These are phyloP conservation scores for Sugiyamaella chiloensis DNA, from an alignment of 805 yeast species.

Conservation along the genomic window DNA sequence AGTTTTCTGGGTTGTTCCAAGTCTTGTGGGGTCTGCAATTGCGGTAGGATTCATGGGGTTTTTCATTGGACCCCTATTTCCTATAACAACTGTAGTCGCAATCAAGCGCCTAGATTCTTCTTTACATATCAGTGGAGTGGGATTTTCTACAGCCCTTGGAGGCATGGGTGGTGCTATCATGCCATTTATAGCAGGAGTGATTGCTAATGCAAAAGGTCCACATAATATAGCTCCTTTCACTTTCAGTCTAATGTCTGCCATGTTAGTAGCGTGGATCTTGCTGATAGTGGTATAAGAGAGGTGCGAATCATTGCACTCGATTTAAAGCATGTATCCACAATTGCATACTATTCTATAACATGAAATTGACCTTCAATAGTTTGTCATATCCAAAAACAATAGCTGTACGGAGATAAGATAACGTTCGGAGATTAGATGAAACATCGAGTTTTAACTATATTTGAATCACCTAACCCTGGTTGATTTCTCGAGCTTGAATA, in stretches of 20 bases:
- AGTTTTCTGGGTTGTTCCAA: constrained; percentile 49
- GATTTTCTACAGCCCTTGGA: constrained; percentile 72
- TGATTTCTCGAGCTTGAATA: too few relatives aligned
- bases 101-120: constrained; percentile 57
- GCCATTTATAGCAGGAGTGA: constrained; percentile 60
- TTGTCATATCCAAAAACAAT: too few relatives aligned
- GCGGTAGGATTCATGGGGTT: constrained; percentile 50
- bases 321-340: too few relatives aligned
- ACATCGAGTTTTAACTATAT: too few relatives aligned
- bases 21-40: constrained; percentile 44
- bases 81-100: constrained; percentile 65
- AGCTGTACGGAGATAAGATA: too few relatives aligned
- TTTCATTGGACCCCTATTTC: constrained; percentile 66
- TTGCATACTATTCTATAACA: too few relatives aligned
- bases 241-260: constrained; percentile 20
- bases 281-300: not conserved
- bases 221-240: constrained; percentile 25
- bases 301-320: too few relatives aligned
- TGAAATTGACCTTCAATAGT: too few relatives aligned
- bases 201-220: constrained; percentile 32
- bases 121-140: constrained; percentile 62
- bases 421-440: too few relatives aligned
- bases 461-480: too few relatives aligned
- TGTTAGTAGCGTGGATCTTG: constrained; percentile 24
- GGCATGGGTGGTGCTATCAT: constrained; percentile 81